A percentile compares a stretch with the other conserved stretches of the same genome.
Conservation (phyloP, 371 early-diverging fungal species). For the Apophysomyces variabilis region DNA sequence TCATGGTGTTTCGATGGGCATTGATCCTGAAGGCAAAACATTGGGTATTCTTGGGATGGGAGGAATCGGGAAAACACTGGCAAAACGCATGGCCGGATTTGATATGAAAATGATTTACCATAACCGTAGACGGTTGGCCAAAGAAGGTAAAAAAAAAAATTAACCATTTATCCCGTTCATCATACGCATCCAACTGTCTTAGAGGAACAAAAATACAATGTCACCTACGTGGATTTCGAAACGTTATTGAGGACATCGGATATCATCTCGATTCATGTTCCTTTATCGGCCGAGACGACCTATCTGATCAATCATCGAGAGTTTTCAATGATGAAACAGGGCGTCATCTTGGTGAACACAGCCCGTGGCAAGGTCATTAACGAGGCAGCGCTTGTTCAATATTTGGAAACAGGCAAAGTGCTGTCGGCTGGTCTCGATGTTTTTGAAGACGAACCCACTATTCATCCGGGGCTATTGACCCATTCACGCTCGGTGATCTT, state of each 20-base stretch:
- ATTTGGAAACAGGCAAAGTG: constrained; percentile 59
- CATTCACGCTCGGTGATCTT: constrained; percentile 46
- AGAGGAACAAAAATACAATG: constrained; percentile 43
- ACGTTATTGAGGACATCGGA: constrained; percentile 55
- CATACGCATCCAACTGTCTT: neutral
- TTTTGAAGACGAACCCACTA: constrained; percentile 58
- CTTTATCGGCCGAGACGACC: constrained; percentile 52
- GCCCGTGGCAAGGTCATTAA: constrained; percentile 65
- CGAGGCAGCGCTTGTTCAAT: constrained; percentile 57
- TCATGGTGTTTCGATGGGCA: constrained; percentile 52
- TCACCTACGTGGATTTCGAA: constrained; percentile 55
- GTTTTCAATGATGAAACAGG: constrained; percentile 58
- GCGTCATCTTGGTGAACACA: constrained; percentile 61
- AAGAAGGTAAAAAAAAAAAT: constrained; percentile 28
- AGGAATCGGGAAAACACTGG: constrained; percentile 64
- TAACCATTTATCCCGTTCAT: neutral
- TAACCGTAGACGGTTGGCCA: constrained; percentile 49
- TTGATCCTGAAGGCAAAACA: constrained; percentile 52
- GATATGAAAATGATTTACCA: constrained; percentile 62
- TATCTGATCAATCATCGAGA: constrained; percentile 53
- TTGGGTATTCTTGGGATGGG: constrained; percentile 67
- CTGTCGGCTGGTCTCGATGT: constrained; percentile 65
- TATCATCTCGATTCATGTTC: constrained; percentile 63
- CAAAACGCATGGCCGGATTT: constrained; percentile 58
- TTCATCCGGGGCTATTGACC: constrained; percentile 44